Conservation (phyloP, 1,139 yeast genomes). For the Suhomyces panamericanus region DNA sequence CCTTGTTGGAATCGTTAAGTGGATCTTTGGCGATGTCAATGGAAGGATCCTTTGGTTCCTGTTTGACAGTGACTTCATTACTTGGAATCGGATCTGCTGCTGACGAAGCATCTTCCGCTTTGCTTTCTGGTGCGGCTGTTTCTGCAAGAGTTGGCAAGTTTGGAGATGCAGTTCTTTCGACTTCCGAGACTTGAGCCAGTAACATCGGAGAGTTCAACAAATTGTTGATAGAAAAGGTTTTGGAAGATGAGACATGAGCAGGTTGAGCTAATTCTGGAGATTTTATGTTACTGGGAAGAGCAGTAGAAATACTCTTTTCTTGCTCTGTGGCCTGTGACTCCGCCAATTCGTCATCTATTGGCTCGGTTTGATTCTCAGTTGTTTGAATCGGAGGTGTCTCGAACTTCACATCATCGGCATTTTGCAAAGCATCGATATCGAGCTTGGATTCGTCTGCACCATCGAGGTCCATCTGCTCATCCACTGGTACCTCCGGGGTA, state of each 20-base stretch:
- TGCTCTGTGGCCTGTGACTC: no score
- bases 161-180: not conserved
- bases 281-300: no score
- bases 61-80: not conserved
- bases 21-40: not conserved
- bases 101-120: not conserved
- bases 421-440: not conserved
- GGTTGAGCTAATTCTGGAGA: not conserved
- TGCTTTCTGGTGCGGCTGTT: not conserved
- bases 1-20: not conserved
- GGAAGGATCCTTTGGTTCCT: not conserved
- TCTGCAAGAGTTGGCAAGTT: not conserved
- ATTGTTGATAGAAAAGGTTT: slow-evolving; percentile 8
- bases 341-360: not conserved
- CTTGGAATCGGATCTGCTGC: not conserved
- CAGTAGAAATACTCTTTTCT: no score
- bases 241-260: not conserved
- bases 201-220: slow-evolving; percentile 11
- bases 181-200: not conserved
- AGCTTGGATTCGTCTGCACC: not conserved
- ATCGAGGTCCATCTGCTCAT: not conserved
- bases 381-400: no score
- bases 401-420: no score
- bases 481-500: not conserved
- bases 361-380: not conserved